Evolutionary conservation across 192 early-diverging fungal genomes (phyloP).

Genomic region (Coemansia sp.): DNA sequence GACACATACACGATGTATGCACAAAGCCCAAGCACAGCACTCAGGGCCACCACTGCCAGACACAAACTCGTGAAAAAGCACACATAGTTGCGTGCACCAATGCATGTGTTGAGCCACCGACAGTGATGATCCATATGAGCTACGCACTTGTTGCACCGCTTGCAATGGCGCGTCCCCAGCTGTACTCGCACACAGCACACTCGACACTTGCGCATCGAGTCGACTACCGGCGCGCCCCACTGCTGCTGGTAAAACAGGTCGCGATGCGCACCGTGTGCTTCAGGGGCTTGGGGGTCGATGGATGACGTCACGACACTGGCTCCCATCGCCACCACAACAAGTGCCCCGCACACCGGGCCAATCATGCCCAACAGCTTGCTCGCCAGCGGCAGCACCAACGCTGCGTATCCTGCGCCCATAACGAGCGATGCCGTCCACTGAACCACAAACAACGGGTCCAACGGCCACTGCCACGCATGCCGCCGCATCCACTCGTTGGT

Average conservation of each 20-base stretch:
- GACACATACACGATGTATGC: constrained; percentile 24
- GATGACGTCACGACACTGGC: constrained; percentile 21
- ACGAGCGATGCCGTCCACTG: constrained; percentile 34
- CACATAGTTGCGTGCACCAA: constrained; percentile 25
- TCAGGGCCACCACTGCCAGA: constrained; percentile 17
- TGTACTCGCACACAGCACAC: constrained; percentile 31
- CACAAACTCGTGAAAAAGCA: constrained; percentile 34
- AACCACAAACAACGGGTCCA: constrained; percentile 44
- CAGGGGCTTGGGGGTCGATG: constrained; percentile 33
- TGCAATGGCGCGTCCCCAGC: constrained; percentile 48
- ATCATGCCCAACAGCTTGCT: constrained; percentile 7
- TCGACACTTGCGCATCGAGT: constrained; percentile 26
- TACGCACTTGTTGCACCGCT: constrained; percentile 57
- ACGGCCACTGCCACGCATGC: constrained; percentile 47
- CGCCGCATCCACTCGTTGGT: constrained; percentile 41
- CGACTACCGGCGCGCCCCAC: constrained; percentile 37
- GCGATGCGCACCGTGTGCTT: constrained; percentile 16
- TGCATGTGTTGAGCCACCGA: constrained; percentile 44
- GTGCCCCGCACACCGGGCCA: constrained; percentile 7
- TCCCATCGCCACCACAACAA: constrained; percentile 22
- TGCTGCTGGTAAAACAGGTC: constrained; percentile 31
- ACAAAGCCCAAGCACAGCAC: constrained; percentile 1
- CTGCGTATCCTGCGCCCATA: constrained; percentile 22
- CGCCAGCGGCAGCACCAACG: constrained; percentile 22
- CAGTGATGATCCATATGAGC: constrained; percentile 34